Evolutionary conservation across 192 early-diverging fungal genomes (phyloP).

Genomic region (Entomortierella lignicola): DNA sequence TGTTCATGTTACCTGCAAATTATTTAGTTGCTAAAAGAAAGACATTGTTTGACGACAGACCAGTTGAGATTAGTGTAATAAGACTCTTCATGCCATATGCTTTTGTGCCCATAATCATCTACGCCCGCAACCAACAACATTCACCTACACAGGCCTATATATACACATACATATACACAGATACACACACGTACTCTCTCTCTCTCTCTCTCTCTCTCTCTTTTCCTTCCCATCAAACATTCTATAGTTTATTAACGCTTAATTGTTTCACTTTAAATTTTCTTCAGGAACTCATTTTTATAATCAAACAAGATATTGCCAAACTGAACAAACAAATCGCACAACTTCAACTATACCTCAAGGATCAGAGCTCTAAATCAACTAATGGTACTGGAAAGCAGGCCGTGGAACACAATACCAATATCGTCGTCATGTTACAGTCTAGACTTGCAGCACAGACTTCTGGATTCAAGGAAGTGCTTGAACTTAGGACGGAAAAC

Average conservation of each 20-base stretch:
- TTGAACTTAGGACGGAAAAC: conserved; percentile 94
- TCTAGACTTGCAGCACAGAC: conserved; percentile 90
- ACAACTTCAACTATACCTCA: conserved; percentile 78
- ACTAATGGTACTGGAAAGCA: conserved; percentile 67
- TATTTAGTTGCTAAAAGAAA: conserved; percentile 88
- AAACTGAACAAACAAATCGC: conserved; percentile 94
- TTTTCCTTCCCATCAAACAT: too few relatives aligned
- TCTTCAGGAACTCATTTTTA: conserved; percentile 87
- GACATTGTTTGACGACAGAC: conserved; percentile 97
- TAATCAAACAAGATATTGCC: conserved; percentile 97
- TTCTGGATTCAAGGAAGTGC: conserved; percentile 91
- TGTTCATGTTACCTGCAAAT: neutral
- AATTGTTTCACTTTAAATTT: conserved; percentile 1
- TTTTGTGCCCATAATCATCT: too few relatives aligned
- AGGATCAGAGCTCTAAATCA: conserved; percentile 62
- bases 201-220: neutral
- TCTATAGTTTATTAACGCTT: neutral
- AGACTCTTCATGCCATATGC: too few relatives aligned
- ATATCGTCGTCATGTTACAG: conserved; percentile 90
- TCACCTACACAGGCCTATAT: neutral
- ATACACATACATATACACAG: conserved; percentile 27
- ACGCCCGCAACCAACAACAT: too few relatives aligned
- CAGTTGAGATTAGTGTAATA: conserved; percentile 89
- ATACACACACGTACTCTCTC: neutral
- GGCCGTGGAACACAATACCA: conserved; percentile 88